A percentile compares a stretch with the other conserved stretches of the same genome.
phyloP scores from a whole-genome alignment of 2,329 filamentous ascomycete species.

The Aspergillus tamarii region DNA sequence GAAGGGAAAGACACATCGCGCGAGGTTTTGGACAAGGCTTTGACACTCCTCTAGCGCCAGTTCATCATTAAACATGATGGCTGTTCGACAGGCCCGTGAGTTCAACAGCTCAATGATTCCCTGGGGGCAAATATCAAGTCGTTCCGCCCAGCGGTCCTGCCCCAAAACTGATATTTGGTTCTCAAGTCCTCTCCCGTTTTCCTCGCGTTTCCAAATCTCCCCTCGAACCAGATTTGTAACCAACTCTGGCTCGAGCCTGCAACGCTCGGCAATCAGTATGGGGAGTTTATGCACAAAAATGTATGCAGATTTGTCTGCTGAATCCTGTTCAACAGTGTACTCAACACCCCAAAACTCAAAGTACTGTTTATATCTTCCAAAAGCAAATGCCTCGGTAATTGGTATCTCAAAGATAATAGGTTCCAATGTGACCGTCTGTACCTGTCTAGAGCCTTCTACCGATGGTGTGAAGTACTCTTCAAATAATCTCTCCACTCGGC shows the following conservation, averaged over 20 bases:
- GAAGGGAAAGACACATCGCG: constrained; percentile 51
- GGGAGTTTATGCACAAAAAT: constrained; percentile 66
- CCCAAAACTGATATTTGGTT: background rate
- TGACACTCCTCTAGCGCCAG: constrained; percentile 44
- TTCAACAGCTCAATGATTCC: constrained; percentile 69
- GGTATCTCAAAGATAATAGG: constrained; percentile 69
- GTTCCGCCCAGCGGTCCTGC: constrained; percentile 57
- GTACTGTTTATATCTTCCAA: constrained; percentile 56
- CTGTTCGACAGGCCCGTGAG: constrained; percentile 52
- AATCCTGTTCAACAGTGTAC: constrained; percentile 53
- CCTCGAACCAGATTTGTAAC: constrained; percentile 73
- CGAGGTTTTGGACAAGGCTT: constrained; percentile 40
- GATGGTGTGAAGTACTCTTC: constrained; percentile 49
- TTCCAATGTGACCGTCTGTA: constrained; percentile 31
- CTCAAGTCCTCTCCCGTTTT: constrained; percentile 36
- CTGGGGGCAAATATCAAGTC: constrained; percentile 70
- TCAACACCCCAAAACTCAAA: constrained; percentile 77
- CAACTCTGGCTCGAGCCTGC: constrained; percentile 70
- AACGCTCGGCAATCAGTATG: constrained; percentile 73
- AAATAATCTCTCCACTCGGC: constrained; percentile 76
- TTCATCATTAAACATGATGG: constrained; percentile 56
- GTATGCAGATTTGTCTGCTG: constrained; percentile 13
- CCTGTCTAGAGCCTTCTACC: constrained; percentile 5
- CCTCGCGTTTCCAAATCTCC: constrained; percentile 71
- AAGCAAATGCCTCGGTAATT: constrained; percentile 60